phyloP scores from a whole-genome alignment of 306 rosid species.

The Urtica urens region DNA sequence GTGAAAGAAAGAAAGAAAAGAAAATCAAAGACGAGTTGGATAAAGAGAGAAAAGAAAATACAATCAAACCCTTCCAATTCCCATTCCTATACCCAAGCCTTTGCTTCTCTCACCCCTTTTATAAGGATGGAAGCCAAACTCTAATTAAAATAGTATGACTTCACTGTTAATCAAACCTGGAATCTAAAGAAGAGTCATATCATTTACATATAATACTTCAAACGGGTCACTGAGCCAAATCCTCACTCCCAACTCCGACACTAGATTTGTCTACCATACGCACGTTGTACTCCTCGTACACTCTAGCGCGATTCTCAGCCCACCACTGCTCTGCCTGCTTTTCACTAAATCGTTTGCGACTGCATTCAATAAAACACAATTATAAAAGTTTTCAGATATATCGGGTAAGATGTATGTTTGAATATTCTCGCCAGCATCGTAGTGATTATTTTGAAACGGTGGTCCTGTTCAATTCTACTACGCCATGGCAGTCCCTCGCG shows the following conservation, averaged over 20 bases:
- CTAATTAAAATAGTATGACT: constrained; percentile 34
- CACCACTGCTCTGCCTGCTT: constrained; percentile 98
- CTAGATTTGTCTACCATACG: constrained; percentile 69
- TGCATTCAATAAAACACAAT: constrained; percentile 35
- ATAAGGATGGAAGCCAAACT: constrained; percentile 49
- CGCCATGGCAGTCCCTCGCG: too few relatives aligned
- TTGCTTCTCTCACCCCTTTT: constrained; percentile 35
- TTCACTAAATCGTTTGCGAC: constrained; percentile 95
- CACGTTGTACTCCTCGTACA: constrained; percentile 74
- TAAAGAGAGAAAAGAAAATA: constrained; percentile 25
- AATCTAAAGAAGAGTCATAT: constrained; percentile 28
- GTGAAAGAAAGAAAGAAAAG: neutral
- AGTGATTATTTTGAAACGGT: too few relatives aligned
- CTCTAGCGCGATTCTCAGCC: constrained; percentile 89
- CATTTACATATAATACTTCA: constrained; percentile 49
- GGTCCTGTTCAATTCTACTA: too few relatives aligned
- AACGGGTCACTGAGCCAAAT: constrained; percentile 52
- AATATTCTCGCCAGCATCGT: too few relatives aligned
- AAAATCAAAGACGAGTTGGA: constrained; percentile 19
- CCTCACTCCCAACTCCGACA: constrained; percentile 84
- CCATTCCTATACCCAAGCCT: constrained; percentile 49
- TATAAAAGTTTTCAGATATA: too few relatives aligned
- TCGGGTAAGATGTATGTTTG: too few relatives aligned
- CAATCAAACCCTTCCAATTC: constrained; percentile 61
- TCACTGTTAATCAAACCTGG: constrained; percentile 41